A percentile compares a stretch with the other conserved stretches of the same genome.
phyloP scores from a whole-genome alignment of 768 basidiomycete genomes.

The Suillus sp. region DNA sequence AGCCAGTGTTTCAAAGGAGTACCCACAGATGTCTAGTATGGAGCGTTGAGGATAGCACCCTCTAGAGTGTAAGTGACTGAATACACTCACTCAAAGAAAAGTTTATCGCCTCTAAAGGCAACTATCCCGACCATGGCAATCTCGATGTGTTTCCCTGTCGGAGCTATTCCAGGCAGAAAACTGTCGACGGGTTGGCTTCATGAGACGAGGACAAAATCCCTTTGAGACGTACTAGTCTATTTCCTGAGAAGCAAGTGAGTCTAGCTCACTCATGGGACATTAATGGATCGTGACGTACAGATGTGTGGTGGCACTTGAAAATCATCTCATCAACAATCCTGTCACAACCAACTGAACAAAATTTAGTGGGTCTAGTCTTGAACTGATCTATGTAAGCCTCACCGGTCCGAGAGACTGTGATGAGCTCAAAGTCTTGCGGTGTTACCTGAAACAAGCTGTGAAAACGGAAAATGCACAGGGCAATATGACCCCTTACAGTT shows the following conservation, averaged over 20 bases:
- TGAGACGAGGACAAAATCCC: neutral
- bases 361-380: constrained; percentile 2
- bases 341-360: constrained; percentile 40
- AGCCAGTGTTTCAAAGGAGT: neutral
- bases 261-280: neutral
- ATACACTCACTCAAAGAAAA: constrained; percentile 46
- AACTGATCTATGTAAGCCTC: constrained; percentile 11
- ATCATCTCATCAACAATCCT: constrained; percentile 52
- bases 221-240: constrained; percentile 40
- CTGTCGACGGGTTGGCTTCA: constrained; percentile 12
- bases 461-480: neutral
- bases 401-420: constrained; percentile 46
- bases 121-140: constrained; percentile 48
- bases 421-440: constrained; percentile 42
- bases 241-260: constrained; percentile 31
- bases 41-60: neutral
- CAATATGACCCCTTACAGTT: constrained; percentile 21
- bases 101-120: constrained; percentile 50
- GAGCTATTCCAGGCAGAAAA: constrained; percentile 37
- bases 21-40: constrained; percentile 32
- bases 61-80: neutral
- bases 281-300: constrained; percentile 23
- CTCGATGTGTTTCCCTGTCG: constrained; percentile 41
- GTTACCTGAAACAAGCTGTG: constrained; percentile 32
- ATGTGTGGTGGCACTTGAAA: constrained; percentile 44